Percentiles rank a stretch among this genome's conserved stretches.
phyloP scores from a whole-genome alignment of 331 rosid genomes.

The Acacia pycnantha region DNA sequence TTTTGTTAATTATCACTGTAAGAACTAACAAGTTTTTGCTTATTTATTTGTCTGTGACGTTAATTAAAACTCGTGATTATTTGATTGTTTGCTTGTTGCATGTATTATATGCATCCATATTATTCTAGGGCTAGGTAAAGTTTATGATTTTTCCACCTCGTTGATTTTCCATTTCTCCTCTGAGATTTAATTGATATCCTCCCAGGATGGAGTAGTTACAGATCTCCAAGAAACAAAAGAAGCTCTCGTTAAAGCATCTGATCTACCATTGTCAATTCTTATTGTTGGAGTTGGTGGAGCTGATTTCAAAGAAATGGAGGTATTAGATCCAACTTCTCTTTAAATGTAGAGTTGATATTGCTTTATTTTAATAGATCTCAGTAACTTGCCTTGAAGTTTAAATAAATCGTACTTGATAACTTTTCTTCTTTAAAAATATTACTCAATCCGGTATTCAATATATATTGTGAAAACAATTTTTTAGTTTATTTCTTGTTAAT shows the following conservation, averaged over 20 bases:
- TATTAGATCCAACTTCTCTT: constrained; percentile 27
- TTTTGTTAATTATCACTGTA: constrained; percentile 96
- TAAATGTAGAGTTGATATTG: constrained; percentile 1
- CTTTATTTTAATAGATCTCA: neutral
- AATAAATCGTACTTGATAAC: neutral
- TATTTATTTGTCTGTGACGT: neutral
- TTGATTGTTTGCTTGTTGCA: constrained; percentile 3
- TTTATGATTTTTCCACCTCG: neutral
- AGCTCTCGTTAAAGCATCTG: constrained; percentile 94
- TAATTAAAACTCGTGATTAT: neutral
- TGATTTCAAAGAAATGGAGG: constrained; percentile 99
- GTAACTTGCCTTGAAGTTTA: neutral
- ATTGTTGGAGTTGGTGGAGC: constrained; percentile 99
- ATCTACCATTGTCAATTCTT: constrained; percentile 91
- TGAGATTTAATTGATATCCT: constrained; percentile 33
- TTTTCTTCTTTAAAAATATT: neutral
- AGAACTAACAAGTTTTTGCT: constrained; percentile 31
- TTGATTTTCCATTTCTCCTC: constrained; percentile 23
- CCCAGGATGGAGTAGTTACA: constrained; percentile 97
- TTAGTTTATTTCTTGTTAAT: neutral
- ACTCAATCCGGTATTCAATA: neutral
- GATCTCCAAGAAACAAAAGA: constrained; percentile 99
- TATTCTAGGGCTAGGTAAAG: constrained; percentile 14
- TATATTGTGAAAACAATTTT: neutral
- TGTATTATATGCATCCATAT: neutral